Base-by-base conservation (phyloP, 306 rosid genomes). In the Vigna trinervia region DNA sequence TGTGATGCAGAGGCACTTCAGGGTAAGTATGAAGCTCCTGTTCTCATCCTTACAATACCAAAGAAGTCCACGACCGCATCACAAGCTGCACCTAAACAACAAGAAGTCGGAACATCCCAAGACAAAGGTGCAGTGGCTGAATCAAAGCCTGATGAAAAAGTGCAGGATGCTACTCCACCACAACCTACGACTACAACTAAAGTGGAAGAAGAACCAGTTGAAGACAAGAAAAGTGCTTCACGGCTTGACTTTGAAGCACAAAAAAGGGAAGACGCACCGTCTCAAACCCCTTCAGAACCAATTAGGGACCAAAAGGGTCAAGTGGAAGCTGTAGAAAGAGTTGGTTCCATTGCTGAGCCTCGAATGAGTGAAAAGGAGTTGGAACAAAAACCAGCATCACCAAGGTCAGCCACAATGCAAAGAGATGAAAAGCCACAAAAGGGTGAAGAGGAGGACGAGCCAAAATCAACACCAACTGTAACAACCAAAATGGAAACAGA, bases 31-130 rank as follows among this genome's bases (percentile, higher is more conserved):
- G 61, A 51, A 2, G 12, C 50, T 12, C 87, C 81, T 60, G 59
- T 68, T 22, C 92, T 91, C 15, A 77, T 83, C 17, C 36, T 91
- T 2, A 89, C 82, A 71, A 62, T 91, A 61, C 90, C 85, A 76
- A 91, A 84, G 77, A 84, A 84, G 46, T 41, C 46, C 46, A 8
- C 46, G 68, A 2, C 3, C 13, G n/a, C 17, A 17, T 11, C 80
- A 62, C 36, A 20, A 30, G 46, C 20, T 15, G 19, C 61, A 26
- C 82, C 86, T 51, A 39, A 60, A 57, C 79, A 54, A 57, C 79
- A 50, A 75, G 66, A 64, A 75, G 63, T 76, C 6, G 76, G 23
- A 81, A 51, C 82, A 73, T 5, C 73, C 32, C 83, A 59, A 71
- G 84, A 71, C 5, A 38, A 82, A 59, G 36, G 3, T 75, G 53